Evolutionary conservation across 805 yeast species (phyloP), one percentile per base, ranked within the genome.

Genomic region (Metschnikowia amazonensis): DNA sequence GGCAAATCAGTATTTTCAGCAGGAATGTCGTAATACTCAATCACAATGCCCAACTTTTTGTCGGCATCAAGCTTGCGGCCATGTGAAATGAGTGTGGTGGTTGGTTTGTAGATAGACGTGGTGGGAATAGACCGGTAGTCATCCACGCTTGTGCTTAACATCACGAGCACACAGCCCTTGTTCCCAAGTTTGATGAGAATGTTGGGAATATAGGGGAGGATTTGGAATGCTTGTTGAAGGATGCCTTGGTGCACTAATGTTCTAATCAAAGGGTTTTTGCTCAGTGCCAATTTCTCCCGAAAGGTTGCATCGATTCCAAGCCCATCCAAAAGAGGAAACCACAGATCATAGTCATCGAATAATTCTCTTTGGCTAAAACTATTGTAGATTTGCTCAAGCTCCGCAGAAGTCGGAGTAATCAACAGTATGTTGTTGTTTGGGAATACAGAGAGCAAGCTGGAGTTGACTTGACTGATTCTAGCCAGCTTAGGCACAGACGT

Each of bases 291-390:
- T 39, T 67, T 66, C 18, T 72, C 73, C 43, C 84, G 64, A 47
- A 82, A 70, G 1, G 55, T 56, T 0, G 74, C 60, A 49, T 75
- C 74, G 4, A 80, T 55, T 0, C 80, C 79, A 21, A 86, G 62
- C 0, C 75, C 57, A 54, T 88, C 95, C 11, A 89, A 61, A 1
- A 80, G 67, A 1, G 86, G 84, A 62, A 89, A 89, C 96, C 96
- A 89, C 3, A 62, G 52, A 40, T 81, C 83, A 21, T 72, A 58
- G 49, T 81, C 82, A 72, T 68, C 67, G 50, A 77, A 76, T 30
- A 60, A 55, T 3, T 64, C 73, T 1, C 57, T 46, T 5, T 59
- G 65, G 4, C 60, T 55, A 54, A 86, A 79, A 6, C 80, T 60
- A 5, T 69, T 68, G 60, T 76, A 77, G 31, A 89, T 74, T 1